Evolutionary conservation across 2,329 filamentous ascomycete genomes (phyloP).

Genomic region (Diaporthe caulivora): DNA sequence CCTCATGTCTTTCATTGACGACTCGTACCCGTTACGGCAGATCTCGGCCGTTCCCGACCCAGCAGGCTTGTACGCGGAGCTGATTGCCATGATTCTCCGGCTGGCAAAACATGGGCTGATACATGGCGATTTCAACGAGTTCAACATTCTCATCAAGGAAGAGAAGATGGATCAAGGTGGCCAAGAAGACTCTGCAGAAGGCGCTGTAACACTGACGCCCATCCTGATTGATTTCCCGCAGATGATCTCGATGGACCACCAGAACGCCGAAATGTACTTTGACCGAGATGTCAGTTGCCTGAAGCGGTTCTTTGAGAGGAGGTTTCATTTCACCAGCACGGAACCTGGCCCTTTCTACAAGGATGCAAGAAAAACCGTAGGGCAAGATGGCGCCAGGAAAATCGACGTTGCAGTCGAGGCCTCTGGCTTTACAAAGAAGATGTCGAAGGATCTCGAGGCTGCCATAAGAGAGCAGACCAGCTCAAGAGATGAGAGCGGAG

Average conservation of each 20-base stretch:
- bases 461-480: constrained; percentile 86
- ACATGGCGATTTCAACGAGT: constrained; percentile 99
- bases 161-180: constrained; percentile 56
- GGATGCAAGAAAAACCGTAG: constrained; percentile 82
- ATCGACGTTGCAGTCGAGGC: constrained; percentile 92
- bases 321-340: constrained; percentile 88
- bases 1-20: constrained; percentile 94
- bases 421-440: constrained; percentile 96
- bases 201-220: constrained; percentile 72
- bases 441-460: constrained; percentile 91
- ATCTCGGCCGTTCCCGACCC: constrained; percentile 87
- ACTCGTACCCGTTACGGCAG: constrained; percentile 92
- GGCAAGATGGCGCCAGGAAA: constrained; percentile 73
- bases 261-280: constrained; percentile 97
- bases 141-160: constrained; percentile 96
- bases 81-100: constrained; percentile 87
- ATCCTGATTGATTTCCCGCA: constrained; percentile 98
- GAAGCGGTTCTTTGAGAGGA: constrained; percentile 90
- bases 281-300: constrained; percentile 96
- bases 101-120: constrained; percentile 91
- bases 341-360: constrained; percentile 87
- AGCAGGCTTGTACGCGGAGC: constrained; percentile 87
- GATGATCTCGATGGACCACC: constrained; percentile 95
- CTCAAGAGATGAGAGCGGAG: constrained; percentile 52
- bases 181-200: constrained; percentile 45